These are phyloP conservation scores for Citrullus amarus DNA, from an alignment of 306 rosid genomes.

Conservation along the genomic window DNA sequence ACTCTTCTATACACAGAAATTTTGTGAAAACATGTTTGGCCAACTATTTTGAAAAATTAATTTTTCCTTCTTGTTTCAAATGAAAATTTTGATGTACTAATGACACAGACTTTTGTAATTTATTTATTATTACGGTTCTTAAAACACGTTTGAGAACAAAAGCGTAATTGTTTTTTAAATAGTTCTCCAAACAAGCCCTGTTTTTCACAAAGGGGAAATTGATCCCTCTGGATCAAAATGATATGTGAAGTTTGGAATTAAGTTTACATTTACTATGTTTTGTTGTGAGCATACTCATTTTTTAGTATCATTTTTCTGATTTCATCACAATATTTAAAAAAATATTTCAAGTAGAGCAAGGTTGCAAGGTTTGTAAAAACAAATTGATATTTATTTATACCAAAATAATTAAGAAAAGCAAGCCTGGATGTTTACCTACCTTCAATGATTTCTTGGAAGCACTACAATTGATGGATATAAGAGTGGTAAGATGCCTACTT, in stretches of 20 bases:
- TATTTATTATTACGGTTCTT: not conserved
- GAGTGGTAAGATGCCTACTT: no score
- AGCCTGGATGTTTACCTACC: not conserved
- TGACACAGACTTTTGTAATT: not conserved
- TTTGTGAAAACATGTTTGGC: not conserved
- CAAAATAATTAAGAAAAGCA: not conserved
- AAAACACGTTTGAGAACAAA: not conserved
- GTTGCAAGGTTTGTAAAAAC: not conserved
- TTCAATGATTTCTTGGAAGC: not conserved
- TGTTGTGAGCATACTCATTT: not conserved
- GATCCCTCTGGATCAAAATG: not conserved
- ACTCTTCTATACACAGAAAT: not conserved
- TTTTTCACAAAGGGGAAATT: not conserved
- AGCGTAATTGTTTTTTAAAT: not conserved
- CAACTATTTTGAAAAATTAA: not conserved
- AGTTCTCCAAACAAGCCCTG: not conserved
- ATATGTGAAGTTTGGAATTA: not conserved
- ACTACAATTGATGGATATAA: not conserved
- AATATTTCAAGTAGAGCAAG: not conserved
- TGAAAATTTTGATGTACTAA: not conserved
- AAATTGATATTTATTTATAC: not conserved
- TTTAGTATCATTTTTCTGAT: not conserved
- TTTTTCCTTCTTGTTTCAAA: no score
- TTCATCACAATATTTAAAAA: not conserved
- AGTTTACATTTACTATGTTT: not conserved